phyloP scores from a whole-genome alignment of 2,329 filamentous ascomycete species.

The Aspergillus fumigatiaffinis region DNA sequence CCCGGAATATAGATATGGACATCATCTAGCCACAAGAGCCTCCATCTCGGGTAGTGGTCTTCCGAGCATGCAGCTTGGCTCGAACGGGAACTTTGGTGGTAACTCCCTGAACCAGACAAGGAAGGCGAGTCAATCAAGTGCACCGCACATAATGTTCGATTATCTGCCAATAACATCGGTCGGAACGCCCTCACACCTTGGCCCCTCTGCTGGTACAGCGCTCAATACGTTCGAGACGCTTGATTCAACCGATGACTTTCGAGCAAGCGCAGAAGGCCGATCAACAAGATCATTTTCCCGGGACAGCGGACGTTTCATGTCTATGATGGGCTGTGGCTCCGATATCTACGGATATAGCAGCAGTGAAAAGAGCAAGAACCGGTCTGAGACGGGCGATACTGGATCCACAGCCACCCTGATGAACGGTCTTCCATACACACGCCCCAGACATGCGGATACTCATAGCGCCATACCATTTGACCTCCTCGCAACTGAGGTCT shows the following conservation, averaged over 20 bases:
- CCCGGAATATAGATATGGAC: conserved; percentile 17
- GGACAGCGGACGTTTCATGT: conserved; percentile 16
- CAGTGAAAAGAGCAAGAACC: conserved; percentile 27
- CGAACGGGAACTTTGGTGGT: conserved; percentile 19
- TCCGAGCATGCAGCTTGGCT: conserved; percentile 15
- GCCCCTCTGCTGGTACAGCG: conserved; percentile 5
- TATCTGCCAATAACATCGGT: conserved; percentile 24
- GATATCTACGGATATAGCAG: conserved; percentile 40
- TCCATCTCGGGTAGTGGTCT: conserved; percentile 9
- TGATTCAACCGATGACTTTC: conserved; percentile 18
- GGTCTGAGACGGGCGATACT: conserved; percentile 20
- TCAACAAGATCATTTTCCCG: conserved; percentile 17
- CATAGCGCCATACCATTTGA: conserved; percentile 13
- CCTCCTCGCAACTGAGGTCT: conserved; percentile 14
- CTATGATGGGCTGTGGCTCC: conserved; percentile 28
- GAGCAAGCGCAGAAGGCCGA: conserved; percentile 10
- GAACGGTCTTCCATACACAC: conserved; percentile 40
- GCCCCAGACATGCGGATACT: conserved; percentile 21
- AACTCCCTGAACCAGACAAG: conserved; percentile 15
- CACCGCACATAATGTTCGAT: conserved; percentile 28
- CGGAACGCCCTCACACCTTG: conserved; percentile 10
- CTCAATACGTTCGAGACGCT: conserved; percentile 16
- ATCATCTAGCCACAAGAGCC: conserved; percentile 14
- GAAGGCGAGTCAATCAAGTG: conserved; percentile 15
- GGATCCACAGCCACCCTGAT: conserved; percentile 32